phyloP scores from a whole-genome alignment of 768 basidiomycete species.

The Agaricus sinodeliciosus region DNA sequence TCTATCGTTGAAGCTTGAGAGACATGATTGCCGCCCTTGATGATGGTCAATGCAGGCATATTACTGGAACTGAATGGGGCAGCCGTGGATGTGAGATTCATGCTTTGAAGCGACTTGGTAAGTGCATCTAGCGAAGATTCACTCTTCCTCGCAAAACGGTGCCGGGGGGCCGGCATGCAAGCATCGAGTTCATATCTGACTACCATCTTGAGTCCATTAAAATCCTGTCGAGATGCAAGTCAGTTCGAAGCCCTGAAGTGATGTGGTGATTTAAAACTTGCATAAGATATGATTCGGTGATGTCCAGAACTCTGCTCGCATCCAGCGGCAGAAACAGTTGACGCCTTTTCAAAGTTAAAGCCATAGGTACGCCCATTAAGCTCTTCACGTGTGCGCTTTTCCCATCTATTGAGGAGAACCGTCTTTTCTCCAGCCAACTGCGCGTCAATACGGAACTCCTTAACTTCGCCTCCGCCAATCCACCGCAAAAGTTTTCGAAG shows the following conservation, averaged over 20 bases:
- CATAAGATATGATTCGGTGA: constrained; percentile 58
- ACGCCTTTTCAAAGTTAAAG: constrained; percentile 53
- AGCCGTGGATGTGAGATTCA: constrained; percentile 21
- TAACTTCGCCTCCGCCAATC: constrained; percentile 30
- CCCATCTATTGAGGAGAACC: constrained; percentile 58
- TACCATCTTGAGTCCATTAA: constrained; percentile 36
- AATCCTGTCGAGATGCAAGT: constrained; percentile 31
- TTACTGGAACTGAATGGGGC: constrained; percentile 14
- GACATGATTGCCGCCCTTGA: constrained; percentile 29
- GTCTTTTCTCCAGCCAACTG: constrained; percentile 56
- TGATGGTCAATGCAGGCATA: constrained; percentile 17
- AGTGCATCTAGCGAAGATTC: constrained; percentile 29
- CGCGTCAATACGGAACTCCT: constrained; percentile 64
- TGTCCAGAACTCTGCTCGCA: constrained; percentile 51
- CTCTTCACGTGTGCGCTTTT: constrained; percentile 26
- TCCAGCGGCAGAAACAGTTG: constrained; percentile 39
- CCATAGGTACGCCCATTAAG: constrained; percentile 43
- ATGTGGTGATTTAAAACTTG: constrained; percentile 24
- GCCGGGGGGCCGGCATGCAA: constrained; percentile 18
- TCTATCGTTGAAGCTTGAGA: constrained; percentile 39
- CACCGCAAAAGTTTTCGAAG: constrained; percentile 59
- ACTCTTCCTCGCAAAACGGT: constrained; percentile 17
- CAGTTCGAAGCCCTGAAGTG: not conserved
- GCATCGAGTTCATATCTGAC: constrained; percentile 25
- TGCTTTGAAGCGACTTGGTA: constrained; percentile 22